Evolutionary conservation across 176 grass and related monocot genomes (phyloP), one percentile per base, ranked within the genome.

Genomic region (Bolboschoenus planiculmis): DNA sequence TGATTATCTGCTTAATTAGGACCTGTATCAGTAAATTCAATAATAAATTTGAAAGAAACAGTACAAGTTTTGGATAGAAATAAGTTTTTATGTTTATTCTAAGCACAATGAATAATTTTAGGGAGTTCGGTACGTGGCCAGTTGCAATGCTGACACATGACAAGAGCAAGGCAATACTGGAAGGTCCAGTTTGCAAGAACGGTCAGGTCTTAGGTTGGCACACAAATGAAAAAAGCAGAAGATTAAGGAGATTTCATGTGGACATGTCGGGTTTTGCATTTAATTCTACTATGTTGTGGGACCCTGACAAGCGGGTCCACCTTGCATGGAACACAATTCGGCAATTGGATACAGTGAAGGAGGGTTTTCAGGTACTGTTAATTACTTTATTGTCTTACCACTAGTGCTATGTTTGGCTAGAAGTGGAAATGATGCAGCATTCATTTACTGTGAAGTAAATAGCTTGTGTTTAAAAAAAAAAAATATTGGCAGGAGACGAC

Each of bases 251-350:
- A 88, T 99, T 99, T 90, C 96, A 99, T 91, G 86, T 99, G 76
- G 80, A 92, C 36, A 91, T 95, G 91, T 93, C 96, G 4, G 96
- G 93, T 76, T 99, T 99, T 54, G 96, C 96, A 35, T 99, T 99
- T 91, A 99, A 99, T 21, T 95, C 92, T 82, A 95, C 93, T 50
- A 95, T 99, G 86, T 87, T 99, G 65, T 99, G 96, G 96, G 96
- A 99, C 50, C 83, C 87, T 59, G 94, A 74, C 4, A 90, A 85
- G 31, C 89, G 96, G 77, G 87, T 86, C 54, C 93, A 91, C 82
- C 75, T 84, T 82, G 89, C 93, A 7, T 95, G 87, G 86, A 93
- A 95, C 78, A 83, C 91, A 15, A 99, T 99, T 70, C 83, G 96
- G 35, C 96, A 99, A 86, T 88, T 89, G 4, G 96, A 91, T 58